Evolutionary conservation across 306 rosid species (phyloP).

Genomic region (Phaseolus lunatus): DNA sequence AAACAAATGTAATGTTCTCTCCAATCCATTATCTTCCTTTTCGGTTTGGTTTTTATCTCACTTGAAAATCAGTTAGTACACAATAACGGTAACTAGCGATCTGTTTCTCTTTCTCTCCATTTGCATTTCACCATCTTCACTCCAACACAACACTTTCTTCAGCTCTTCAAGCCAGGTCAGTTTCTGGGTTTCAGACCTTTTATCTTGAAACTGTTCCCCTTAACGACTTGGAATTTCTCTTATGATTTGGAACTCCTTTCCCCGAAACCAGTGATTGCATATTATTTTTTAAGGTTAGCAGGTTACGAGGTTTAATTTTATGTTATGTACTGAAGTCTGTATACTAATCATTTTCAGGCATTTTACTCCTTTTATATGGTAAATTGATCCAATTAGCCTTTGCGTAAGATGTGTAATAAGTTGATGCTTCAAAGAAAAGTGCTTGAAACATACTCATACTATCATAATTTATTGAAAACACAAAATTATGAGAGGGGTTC

Average conservation of each 20-base stretch:
- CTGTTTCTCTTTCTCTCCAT: constrained; percentile 11
- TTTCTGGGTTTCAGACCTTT: constrained; percentile 38
- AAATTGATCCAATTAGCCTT: neutral
- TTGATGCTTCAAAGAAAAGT: neutral
- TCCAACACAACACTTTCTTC: constrained; percentile 21
- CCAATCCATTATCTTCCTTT: neutral
- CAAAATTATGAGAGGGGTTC: too few species aligned
- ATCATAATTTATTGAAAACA: too few species aligned
- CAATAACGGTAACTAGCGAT: constrained; percentile 42
- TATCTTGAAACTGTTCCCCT: constrained; percentile 37
- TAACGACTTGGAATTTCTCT: neutral
- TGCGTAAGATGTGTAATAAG: neutral
- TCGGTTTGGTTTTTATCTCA: neutral
- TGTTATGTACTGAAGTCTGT: neutral
- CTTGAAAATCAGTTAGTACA: constrained; percentile 23
- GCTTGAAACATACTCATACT: too few species aligned
- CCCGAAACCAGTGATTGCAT: neutral
- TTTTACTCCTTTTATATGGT: neutral
- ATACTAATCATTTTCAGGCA: neutral
- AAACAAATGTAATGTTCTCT: neutral
- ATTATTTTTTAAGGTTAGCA: neutral
- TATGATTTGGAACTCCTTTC: neutral
- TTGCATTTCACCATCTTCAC: constrained; percentile 32
- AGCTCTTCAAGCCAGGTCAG: constrained; percentile 52
- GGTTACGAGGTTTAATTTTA: neutral